These are phyloP conservation scores for Hydnomerulius pinastri DNA, from an alignment of 768 basidiomycete genomes.

Conservation along the genomic window DNA sequence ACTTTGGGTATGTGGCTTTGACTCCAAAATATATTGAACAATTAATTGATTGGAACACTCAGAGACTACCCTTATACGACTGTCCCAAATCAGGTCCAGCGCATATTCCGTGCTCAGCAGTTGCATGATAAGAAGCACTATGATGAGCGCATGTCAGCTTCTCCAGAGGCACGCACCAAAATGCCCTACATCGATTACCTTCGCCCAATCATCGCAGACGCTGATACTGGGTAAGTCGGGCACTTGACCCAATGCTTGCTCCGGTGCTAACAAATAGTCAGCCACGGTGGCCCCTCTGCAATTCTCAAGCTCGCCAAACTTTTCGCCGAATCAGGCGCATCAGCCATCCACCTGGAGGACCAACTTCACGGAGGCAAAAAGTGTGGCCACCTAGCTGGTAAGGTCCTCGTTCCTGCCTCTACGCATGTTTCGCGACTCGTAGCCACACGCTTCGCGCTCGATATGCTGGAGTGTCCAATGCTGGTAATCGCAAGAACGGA, in stretches of 20 bases:
- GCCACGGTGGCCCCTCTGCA: slow-evolving; percentile 89
- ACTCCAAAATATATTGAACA: not conserved
- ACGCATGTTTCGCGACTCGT: slow-evolving; percentile 85
- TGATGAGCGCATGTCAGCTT: slow-evolving; percentile 74
- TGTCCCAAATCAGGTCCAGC: slow-evolving; percentile 93
- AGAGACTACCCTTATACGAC: slow-evolving; percentile 97
- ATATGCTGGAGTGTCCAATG: slow-evolving; percentile 86
- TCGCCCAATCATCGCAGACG: slow-evolving; percentile 92
- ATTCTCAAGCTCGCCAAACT: slow-evolving; percentile 94
- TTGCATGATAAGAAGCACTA: slow-evolving; percentile 93
- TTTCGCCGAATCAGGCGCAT: slow-evolving; percentile 92
- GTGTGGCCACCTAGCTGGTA: slow-evolving; percentile 90
- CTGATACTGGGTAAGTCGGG: slow-evolving; percentile 81
- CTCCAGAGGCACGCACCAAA: slow-evolving; percentile 62
- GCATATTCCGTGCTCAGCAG: slow-evolving; percentile 89
- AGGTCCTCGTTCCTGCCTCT: slow-evolving; percentile 89
- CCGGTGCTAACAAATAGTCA: slow-evolving; percentile 33
- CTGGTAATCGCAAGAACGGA: slow-evolving; percentile 91
- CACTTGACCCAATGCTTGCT: not conserved
- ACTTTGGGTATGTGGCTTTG: slow-evolving; percentile 63
- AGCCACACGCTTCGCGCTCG: slow-evolving; percentile 87
- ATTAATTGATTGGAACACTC: slow-evolving; percentile 4
- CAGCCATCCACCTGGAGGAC: slow-evolving; percentile 92
- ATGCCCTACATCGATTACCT: slow-evolving; percentile 86
- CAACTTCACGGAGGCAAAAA: slow-evolving; percentile 95